Evolutionary conservation across 225 moss, liverwort and hornwort species (phyloP).

Genomic region (Neckera pumila): DNA sequence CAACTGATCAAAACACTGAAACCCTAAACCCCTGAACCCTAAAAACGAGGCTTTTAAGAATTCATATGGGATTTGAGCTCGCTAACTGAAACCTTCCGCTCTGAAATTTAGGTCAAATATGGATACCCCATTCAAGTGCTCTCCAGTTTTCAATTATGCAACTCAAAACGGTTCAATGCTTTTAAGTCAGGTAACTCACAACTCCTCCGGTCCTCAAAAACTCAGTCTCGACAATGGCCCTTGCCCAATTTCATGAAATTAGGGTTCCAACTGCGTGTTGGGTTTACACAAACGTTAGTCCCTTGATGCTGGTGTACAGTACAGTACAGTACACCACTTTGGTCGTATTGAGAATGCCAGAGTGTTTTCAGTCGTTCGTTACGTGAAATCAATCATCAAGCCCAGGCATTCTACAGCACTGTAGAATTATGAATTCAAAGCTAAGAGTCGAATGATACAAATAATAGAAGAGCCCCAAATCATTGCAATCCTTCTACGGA

Average conservation of each 20-base stretch:
- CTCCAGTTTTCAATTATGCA: background rate
- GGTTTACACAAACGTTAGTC: too few species aligned
- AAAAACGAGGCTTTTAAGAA: background rate
- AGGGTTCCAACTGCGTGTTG: background rate
- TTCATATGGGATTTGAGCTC: background rate
- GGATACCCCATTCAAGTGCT: background rate
- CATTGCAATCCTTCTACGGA: background rate
- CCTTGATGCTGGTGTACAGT: background rate
- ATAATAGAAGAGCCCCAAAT: background rate
- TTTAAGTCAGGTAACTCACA: background rate
- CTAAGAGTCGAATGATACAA: background rate
- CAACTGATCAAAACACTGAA: background rate
- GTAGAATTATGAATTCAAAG: background rate
- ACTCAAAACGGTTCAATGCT: background rate
- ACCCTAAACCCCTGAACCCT: background rate
- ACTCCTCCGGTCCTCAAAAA: background rate
- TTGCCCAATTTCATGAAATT: background rate
- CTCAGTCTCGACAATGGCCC: background rate
- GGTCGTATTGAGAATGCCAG: background rate
- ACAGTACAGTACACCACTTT: background rate
- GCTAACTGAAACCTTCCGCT: background rate
- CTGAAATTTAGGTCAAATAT: background rate
- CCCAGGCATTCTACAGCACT: background rate
- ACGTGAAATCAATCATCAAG: background rate
- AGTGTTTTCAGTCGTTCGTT: background rate